Conservation (phyloP, 208 protist genomes). For the Acanthamoeba triangularis region DNA sequence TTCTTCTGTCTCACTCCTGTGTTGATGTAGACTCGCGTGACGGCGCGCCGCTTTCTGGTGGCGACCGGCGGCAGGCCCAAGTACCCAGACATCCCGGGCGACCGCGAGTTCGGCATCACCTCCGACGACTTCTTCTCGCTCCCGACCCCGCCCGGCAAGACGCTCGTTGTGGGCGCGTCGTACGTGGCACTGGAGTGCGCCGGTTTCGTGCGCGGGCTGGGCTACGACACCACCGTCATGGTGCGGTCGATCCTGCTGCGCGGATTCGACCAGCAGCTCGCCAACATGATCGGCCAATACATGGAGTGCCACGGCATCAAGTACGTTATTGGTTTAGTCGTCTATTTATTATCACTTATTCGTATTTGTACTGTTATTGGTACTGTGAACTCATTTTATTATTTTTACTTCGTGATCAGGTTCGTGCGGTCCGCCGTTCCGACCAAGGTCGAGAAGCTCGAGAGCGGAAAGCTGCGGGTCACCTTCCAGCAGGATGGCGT, state of each 20-base stretch:
- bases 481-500: conserved; percentile 2
- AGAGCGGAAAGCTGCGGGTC: conserved; percentile 43
- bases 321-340: too few species aligned
- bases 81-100: conserved; percentile 89
- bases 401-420: not conserved
- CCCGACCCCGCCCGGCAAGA: conserved; percentile 90
- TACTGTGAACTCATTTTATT: not conserved
- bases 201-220: conserved; percentile 93
- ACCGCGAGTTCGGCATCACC: conserved; percentile 89
- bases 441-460: conserved; percentile 68
- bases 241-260: conserved; percentile 94
- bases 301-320: conserved; percentile 89
- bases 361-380: not conserved
- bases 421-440: conserved; percentile 2
- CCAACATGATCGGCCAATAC: conserved; percentile 86
- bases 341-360: too few species aligned
- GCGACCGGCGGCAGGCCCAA: conserved; percentile 91
- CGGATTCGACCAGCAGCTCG: conserved; percentile 94
- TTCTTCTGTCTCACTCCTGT: not conserved
- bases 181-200: conserved; percentile 96
- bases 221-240: conserved; percentile 94
- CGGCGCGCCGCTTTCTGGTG: conserved; percentile 89
- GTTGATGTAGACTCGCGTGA: conserved; percentile 74
- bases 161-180: conserved; percentile 93
- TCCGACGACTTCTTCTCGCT: conserved; percentile 94